Evolutionary conservation across 768 basidiomycete genomes (phyloP).

Genomic region (Amanita exitialis): DNA sequence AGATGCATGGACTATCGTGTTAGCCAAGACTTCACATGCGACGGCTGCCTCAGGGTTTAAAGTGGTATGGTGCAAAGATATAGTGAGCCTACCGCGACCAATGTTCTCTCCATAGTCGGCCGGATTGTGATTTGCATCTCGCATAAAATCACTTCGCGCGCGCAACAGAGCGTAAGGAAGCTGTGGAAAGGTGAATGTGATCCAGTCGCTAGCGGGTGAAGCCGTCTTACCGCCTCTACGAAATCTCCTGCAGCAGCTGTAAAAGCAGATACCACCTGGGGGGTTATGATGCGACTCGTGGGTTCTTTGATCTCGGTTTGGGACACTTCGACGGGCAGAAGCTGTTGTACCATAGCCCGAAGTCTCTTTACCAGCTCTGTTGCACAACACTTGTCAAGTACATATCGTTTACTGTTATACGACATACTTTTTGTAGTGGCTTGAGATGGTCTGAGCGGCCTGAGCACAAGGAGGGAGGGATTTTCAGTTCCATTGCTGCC

Average conservation of each 20-base stretch:
- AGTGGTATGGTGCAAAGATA: background rate
- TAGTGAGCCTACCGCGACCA: slow-evolving; percentile 49
- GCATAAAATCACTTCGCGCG: slow-evolving; percentile 71
- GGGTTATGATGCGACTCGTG: slow-evolving; percentile 78
- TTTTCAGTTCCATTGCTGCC: slow-evolving; percentile 31
- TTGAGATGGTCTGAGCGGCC: slow-evolving; percentile 47
- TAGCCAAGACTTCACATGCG: slow-evolving; percentile 80
- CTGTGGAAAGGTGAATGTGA: slow-evolving; percentile 21
- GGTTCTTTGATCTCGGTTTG: slow-evolving; percentile 55
- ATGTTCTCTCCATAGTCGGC: slow-evolving; percentile 84
- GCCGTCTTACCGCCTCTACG: slow-evolving; percentile 55
- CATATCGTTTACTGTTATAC: background rate
- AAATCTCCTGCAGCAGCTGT: slow-evolving; percentile 82
- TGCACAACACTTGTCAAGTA: background rate
- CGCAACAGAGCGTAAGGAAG: slow-evolving; percentile 76
- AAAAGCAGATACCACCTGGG: slow-evolving; percentile 68
- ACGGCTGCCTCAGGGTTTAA: slow-evolving; percentile 33
- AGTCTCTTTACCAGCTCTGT: slow-evolving; percentile 76
- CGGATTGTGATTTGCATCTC: slow-evolving; percentile 72
- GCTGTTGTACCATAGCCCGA: slow-evolving; percentile 59
- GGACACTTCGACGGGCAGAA: slow-evolving; percentile 79
- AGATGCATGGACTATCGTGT: slow-evolving; percentile 64
- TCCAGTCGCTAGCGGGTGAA: background rate
- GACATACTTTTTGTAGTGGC: slow-evolving; percentile 68
- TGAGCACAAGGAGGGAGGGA: slow-evolving; percentile 32